Evolutionary conservation across 139 green algal species (phyloP), one percentile per base, ranked within the genome.

Genomic region (Auxenochlorella pyrenoidosa): DNA sequence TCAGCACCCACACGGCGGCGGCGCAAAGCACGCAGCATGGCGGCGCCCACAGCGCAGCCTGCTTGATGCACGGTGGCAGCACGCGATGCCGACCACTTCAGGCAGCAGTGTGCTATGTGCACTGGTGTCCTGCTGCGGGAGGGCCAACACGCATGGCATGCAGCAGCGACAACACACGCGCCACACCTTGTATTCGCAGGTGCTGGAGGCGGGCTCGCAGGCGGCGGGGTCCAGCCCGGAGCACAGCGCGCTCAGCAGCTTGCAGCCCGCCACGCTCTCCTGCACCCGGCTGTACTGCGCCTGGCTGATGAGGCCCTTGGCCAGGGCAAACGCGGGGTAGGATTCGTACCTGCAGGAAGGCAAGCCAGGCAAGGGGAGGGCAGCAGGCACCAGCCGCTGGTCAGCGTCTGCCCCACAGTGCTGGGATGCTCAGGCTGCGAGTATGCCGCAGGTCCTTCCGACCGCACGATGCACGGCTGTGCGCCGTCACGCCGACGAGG

Each of bases 241-340:
- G 75, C 75, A 82, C 75, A 82, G 38, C 43, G 75, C 44, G 18
- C 43, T 38, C 75, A 66, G 43, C 44, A 82, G 75, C 75, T 82
- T 82, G 75, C 75, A 82, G 15, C 43, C 16, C 28, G 43, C 44
- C 44, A 82, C 43, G 36, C 30, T 40, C 38, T 54, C 22, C 26
- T 51, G 41, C 72, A 82, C 75, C 43, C 12, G 5, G 30, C 28
- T 65, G 75, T n/a, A 54, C 44, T 65, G 75, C 44, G 75, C 16
- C 18, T 40, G 30, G 28, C 24, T 32, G 28, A 82, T 65, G 8
- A 82, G 75, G 3, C 44, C 75, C 32, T n/a, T 43, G 32, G 43
- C 36, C 44, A 82, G 43, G 1, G 75, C 75, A 8, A 16, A 65
- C 0, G 18, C 43, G 18, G 75, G 36, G 43, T 82, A 82, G 44